Conservation (phyloP, 2,329 filamentous ascomycete genomes). For the Penicillium italicum region DNA sequence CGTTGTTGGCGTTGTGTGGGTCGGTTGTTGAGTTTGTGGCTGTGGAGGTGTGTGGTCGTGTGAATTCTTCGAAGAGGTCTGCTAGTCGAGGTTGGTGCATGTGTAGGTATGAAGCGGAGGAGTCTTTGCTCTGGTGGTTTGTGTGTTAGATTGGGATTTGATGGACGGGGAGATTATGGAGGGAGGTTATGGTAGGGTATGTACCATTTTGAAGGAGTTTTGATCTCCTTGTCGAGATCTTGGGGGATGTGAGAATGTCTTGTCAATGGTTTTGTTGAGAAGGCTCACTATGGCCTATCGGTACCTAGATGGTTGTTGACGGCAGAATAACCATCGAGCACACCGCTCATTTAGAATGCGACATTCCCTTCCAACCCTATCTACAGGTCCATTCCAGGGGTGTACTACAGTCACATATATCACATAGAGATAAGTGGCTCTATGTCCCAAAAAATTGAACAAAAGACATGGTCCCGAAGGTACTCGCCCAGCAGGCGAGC, state of each 20-base stretch:
- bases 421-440: too few species aligned
- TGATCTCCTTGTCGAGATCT: not conserved
- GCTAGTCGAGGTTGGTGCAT: constrained; percentile 48
- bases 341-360: not conserved
- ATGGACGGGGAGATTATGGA: not conserved
- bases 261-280: not conserved
- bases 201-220: not conserved
- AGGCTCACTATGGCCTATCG: not conserved
- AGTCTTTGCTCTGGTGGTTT: constrained; percentile 46
- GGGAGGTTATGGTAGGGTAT: fast-evolving
- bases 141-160: not conserved
- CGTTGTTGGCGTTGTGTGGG: constrained; percentile 2
- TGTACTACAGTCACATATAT: not conserved
- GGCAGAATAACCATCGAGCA: not conserved
- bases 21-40: not conserved
- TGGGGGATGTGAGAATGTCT: not conserved
- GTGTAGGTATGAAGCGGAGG: constrained; percentile 48
- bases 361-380: not conserved
- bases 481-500: too few species aligned
- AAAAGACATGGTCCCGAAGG: too few species aligned
- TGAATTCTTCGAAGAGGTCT: constrained; percentile 51
- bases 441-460: too few species aligned
- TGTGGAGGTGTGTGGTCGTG: constrained; percentile 42
- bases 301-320: not conserved
- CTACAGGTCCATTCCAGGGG: not conserved